Evolutionary conservation across 2,329 filamentous ascomycete species (phyloP), one percentile per base, ranked within the genome.

Genomic region (Diplodia corticola): DNA sequence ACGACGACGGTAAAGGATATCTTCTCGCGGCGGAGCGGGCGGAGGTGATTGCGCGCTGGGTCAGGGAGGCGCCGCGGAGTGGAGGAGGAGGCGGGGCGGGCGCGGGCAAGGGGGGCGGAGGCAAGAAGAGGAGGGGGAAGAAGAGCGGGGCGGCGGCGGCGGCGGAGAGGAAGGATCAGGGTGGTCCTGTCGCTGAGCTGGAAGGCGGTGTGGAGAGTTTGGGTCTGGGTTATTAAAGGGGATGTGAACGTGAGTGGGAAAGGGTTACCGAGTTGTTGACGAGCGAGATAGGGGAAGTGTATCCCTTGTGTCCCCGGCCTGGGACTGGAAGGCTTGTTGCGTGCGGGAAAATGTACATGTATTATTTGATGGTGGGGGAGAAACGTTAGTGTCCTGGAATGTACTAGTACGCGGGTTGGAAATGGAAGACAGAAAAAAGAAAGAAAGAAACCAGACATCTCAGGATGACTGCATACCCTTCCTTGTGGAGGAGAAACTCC

Each of bases 1-100:
- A 90, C 63, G 86, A 89, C 67, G 85, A 84, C 0, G n/a, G n/a
- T n/a, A 87, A 44, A 44, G 57, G 10, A 26, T 61, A 49, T 74
- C 86, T 87, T 2, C 87, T 91, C 69, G 82, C 85, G 20, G 91
- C 89, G 1, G 88, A 91, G 69, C 84, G 91, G 24, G 90, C 91
- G 0, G 83, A 87, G 55, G 85, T 86, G 20, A 86, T 94, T 67
- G 85, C 88, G 0, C 79, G 85, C 49, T 95, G 91, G 91, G 85
- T 94, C 17, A 71, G 78, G 30, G 82, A 83, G 68, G 80, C 80
- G 35, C 81, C 81, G n/a, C 66, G 77, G 12, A 72, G 69, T 5
- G 73, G n/a, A n/a, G n/a, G n/a, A n/a, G n/a, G n/a, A n/a, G n/a
- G n/a, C n/a, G n/a, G n/a, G n/a, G n/a, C 78, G 53, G 78, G 78